Conservation (phyloP, 2,329 filamentous ascomycete genomes). For the Venturiaceae sp. region DNA sequence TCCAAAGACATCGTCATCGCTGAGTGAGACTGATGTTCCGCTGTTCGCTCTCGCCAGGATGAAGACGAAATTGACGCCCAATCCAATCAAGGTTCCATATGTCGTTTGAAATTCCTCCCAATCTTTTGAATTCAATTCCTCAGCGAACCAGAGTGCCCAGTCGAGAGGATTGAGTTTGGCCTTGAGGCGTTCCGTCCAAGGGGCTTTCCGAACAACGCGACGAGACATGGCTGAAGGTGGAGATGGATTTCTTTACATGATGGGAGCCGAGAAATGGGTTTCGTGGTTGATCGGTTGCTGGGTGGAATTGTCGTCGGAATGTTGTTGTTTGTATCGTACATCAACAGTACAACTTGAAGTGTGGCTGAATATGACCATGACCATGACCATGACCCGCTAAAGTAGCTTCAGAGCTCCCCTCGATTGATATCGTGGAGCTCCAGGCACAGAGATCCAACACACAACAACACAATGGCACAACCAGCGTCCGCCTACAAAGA, state of each 20-base stretch:
- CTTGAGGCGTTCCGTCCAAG: slow-evolving; percentile 71
- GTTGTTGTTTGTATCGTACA: not conserved
- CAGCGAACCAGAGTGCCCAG: slow-evolving; percentile 80
- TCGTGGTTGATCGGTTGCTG: not conserved
- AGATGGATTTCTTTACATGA: slow-evolving; percentile 8
- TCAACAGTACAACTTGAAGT: not conserved
- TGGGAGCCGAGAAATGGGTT: not conserved
- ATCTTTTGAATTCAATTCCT: slow-evolving; percentile 84
- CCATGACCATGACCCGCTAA: too few relatives aligned
- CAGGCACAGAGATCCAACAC: not conserved
- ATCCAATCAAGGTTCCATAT: slow-evolving; percentile 65
- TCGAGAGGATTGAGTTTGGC: slow-evolving; percentile 79
- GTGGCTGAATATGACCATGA: not conserved
- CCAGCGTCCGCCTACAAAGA: slow-evolving; percentile 57
- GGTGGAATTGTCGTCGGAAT: not conserved
- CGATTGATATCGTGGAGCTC: not conserved
- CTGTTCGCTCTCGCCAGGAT: slow-evolving; percentile 75
- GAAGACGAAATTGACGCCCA: slow-evolving; percentile 69
- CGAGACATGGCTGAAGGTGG: slow-evolving; percentile 46
- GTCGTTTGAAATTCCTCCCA: slow-evolving; percentile 71
- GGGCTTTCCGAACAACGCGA: slow-evolving; percentile 69
- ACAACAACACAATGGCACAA: slow-evolving; percentile 43
- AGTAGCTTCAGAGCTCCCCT: not conserved
- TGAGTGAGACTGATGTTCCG: slow-evolving; percentile 34
- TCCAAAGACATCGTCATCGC: slow-evolving; percentile 75